Conservation (phyloP, 345 rosid genomes). For the Hirschfeldia incana region DNA sequence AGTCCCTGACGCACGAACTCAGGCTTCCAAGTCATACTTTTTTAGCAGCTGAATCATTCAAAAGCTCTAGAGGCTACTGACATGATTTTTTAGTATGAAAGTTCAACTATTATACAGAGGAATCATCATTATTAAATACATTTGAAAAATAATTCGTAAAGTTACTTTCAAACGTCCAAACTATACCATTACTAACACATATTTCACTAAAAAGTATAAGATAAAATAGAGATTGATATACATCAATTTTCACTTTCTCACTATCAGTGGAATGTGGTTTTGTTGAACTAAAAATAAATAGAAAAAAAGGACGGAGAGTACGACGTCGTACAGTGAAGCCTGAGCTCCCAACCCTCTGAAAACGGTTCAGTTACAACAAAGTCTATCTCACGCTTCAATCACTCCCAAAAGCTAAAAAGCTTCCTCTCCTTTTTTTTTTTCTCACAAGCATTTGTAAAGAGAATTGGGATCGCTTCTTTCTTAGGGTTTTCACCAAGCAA, state of each 20-base stretch:
- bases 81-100: no score
- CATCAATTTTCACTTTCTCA: no score
- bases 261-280: neutral
- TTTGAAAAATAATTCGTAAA: no score
- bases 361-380: conserved; percentile 18
- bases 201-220: no score
- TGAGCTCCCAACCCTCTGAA: neutral
- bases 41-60: conserved; percentile 90
- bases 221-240: no score
- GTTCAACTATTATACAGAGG: no score
- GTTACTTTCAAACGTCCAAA: no score
- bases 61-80: conserved; percentile 23
- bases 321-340: conserved; percentile 23
- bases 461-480: conserved; percentile 14
- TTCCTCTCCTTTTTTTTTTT: neutral
- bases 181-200: no score
- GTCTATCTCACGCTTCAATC: conserved; percentile 7
- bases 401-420: neutral
- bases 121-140: no score
- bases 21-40: conserved; percentile 89
- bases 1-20: conserved; percentile 88
- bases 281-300: neutral
- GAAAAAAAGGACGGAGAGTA: neutral
- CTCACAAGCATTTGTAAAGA: neutral
- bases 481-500: conserved; percentile 25